These are phyloP conservation scores for Salvia miltiorrhiza DNA, from an alignment of 257 asterid species.

Conservation along the genomic window DNA sequence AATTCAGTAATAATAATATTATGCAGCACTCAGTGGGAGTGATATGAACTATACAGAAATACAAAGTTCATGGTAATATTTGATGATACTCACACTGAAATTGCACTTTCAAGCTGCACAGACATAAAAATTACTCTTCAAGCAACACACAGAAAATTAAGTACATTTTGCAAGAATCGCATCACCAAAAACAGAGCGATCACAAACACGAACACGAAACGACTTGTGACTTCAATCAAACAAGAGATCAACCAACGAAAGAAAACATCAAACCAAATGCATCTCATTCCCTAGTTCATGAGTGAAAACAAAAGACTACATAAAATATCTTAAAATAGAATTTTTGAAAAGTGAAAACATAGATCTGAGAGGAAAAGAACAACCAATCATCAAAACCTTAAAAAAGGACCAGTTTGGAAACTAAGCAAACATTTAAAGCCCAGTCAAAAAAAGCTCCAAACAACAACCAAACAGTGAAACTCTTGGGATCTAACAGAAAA, in stretches of 20 bases:
- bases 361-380: constrained; percentile 27
- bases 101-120: neutral
- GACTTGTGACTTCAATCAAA: neutral
- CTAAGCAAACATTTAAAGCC: neutral
- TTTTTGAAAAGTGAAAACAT: neutral
- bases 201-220: neutral
- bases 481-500: constrained; percentile 16
- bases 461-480: neutral
- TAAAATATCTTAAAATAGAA: neutral
- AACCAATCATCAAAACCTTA: neutral
- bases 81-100: too few species aligned
- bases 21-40: neutral
- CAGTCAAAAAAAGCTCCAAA: constrained; percentile 2
- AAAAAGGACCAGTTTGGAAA: neutral
- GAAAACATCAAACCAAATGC: neutral
- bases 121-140: neutral
- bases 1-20: too few species aligned
- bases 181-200: neutral
- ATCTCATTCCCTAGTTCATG: neutral
- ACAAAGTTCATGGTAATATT: neutral
- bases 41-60: neutral
- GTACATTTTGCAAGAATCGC: constrained; percentile 20
- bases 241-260: neutral
- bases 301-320: neutral
- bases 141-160: constrained; percentile 2